A percentile compares a stretch with the other conserved stretches of the same genome.
Evolutionary conservation across 2,329 filamentous ascomycete genomes (phyloP).

Genomic region (Talaromyces sp.): DNA sequence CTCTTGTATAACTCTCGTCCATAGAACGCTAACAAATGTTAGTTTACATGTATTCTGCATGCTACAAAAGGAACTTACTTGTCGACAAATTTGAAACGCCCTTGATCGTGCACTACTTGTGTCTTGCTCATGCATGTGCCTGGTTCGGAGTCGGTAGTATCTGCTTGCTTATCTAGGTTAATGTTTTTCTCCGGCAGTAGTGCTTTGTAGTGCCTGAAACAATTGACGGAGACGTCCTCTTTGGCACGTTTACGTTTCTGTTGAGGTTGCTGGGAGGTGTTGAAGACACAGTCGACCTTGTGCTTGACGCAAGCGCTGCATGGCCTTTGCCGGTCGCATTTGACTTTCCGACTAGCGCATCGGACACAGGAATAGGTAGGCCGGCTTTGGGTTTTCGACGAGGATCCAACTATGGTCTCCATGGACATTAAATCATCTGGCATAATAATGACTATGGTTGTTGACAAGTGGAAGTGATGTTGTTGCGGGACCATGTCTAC

Average conservation of each 20-base stretch:
- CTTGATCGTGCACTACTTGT: not conserved
- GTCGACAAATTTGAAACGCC: not conserved
- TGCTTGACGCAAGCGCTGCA: not conserved
- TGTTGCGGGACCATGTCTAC: too few species aligned
- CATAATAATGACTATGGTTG: not conserved
- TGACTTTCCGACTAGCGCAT: not conserved
- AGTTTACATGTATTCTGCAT: not conserved
- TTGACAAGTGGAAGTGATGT: not conserved
- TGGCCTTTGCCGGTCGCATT: not conserved
- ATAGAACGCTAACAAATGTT: not conserved
- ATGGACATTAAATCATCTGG: not conserved
- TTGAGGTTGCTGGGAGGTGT: not conserved
- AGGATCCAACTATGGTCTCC: not conserved
- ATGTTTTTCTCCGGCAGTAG: not conserved
- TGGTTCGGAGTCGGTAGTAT: not conserved
- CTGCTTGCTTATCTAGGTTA: not conserved
- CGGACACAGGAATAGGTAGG: not conserved
- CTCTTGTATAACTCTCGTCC: not conserved
- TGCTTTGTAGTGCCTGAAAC: not conserved
- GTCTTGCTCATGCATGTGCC: not conserved
- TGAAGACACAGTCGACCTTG: not conserved
- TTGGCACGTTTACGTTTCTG: not conserved
- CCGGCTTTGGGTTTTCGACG: not conserved
- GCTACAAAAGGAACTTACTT: not conserved
- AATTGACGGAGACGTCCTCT: too few species aligned